Evolutionary conservation across 2,329 filamentous ascomycete species (phyloP), one percentile per base, ranked within the genome.

Genomic region (Colletotrichum sp.): DNA sequence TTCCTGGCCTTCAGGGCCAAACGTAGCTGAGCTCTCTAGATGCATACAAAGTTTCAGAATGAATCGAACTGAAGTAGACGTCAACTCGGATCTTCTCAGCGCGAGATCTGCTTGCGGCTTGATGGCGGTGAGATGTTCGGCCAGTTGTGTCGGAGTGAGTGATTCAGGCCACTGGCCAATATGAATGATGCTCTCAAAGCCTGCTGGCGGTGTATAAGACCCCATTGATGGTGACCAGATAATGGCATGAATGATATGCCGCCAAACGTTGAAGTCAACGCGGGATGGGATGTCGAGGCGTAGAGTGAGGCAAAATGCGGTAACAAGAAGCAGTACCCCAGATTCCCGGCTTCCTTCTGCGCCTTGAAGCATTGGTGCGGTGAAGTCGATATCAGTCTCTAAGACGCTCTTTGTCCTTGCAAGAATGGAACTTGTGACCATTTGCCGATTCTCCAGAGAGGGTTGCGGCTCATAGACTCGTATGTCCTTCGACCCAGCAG

Each of bases 261-360:
- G 16, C 39, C 39, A 44, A n/a, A 44, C 16, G 1, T 44, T 44
- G 18, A 44, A 44, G 9, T 44, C 39, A n/a, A 44, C 39, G 2
- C 39, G 39, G 0, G 5, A n/a, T 44, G 39, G 39, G 1, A 44
- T 18, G 4, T 44, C 8, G 18, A 44, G 39, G 39, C 39, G 39
- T n/a, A 44, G 6, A 0, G 18, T 3, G 0, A n/a, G 1, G 3
- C 16, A 44, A 0, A 44, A 44, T n/a, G 39, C 39, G 16, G 39
- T 3, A 5, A 44, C 8, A 10, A 44, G 8, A n/a, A 44, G 39
- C 1, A 44, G 2, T 10, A 44, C 8, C 39, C 39, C 39, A 8
- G 39, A 44, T 44, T 44, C 39, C 39, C 1, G 18, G 16, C 16
- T 44, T 9, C 24, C 52, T 57, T 57, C 52, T 26, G 8, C 2